Evolutionary conservation across 1,284 basidiomycete genomes (phyloP).

Genomic region (Ustilago xerochloae): DNA sequence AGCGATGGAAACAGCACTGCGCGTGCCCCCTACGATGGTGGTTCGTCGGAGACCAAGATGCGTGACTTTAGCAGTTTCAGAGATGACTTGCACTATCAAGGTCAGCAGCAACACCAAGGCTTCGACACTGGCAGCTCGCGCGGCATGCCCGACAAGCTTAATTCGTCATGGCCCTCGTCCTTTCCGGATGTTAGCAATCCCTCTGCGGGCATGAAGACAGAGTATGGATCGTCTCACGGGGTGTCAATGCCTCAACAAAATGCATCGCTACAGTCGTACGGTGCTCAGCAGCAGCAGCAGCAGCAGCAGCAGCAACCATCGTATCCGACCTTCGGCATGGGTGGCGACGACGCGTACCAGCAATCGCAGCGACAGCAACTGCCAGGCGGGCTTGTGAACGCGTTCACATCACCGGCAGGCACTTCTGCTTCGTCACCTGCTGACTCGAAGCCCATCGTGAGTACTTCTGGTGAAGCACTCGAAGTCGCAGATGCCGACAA

Average conservation of each 20-base stretch:
- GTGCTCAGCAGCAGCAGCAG: constrained; percentile 17
- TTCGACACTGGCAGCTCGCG: constrained; percentile 17
- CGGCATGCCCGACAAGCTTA: constrained; percentile 16
- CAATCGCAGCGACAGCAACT: constrained; percentile 26
- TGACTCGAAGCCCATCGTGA: constrained; percentile 10
- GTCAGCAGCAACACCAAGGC: constrained; percentile 26
- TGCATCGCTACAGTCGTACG: constrained; percentile 10
- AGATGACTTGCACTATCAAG: constrained; percentile 22
- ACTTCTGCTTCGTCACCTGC: constrained; percentile 24
- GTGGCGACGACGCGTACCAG: constrained; percentile 22
- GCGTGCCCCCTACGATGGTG: constrained; percentile 24
- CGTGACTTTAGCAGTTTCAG: constrained; percentile 34
- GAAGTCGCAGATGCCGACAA: constrained; percentile 10
- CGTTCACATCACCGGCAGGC: constrained; percentile 31
- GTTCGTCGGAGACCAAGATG: constrained; percentile 13
- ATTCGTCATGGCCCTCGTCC: constrained; percentile 20
- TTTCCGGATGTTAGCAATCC: background rate
- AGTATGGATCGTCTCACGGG: constrained; percentile 10
- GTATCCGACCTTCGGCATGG: constrained; percentile 18
- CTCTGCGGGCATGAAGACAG: constrained; percentile 2
- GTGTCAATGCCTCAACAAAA: constrained; percentile 7
- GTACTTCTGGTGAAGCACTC: background rate
- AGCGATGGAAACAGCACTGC: constrained; percentile 13
- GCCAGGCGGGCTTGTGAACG: constrained; percentile 36
- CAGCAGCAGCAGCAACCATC: constrained; percentile 19